phyloP scores from a whole-genome alignment of 2,329 filamentous ascomycete genomes.

The Claviceps maximensis region DNA sequence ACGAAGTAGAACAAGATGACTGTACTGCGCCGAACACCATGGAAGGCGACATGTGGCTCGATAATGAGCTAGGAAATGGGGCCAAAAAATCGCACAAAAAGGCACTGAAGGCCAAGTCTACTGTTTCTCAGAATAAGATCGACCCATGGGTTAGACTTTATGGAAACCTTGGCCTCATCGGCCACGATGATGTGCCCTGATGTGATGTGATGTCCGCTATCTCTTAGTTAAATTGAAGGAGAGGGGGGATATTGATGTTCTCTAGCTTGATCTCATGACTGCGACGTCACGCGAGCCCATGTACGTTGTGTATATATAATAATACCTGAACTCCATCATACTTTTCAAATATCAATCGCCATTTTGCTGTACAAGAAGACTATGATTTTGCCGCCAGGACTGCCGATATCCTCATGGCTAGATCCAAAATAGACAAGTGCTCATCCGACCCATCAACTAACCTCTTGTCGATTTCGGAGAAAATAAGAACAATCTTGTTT shows the following conservation, averaged over 20 bases:
- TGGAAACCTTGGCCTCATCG: constrained; percentile 40
- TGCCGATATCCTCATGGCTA: constrained; percentile 67
- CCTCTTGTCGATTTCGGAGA: constrained; percentile 90
- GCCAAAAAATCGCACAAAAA: constrained; percentile 1
- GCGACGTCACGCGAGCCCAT: not conserved
- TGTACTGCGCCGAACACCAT: constrained; percentile 11
- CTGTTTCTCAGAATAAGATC: constrained; percentile 2
- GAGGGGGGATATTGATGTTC: not conserved
- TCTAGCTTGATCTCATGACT: not conserved
- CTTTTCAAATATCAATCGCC: not conserved
- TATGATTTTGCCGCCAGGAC: constrained; percentile 42
- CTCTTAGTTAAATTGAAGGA: not conserved
- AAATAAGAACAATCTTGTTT: constrained; percentile 75
- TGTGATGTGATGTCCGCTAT: no score
- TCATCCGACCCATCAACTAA: constrained; percentile 92
- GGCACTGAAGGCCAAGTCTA: constrained; percentile 10
- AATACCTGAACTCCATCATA: not conserved
- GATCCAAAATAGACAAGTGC: constrained; percentile 78
- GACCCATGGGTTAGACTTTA: constrained; percentile 40
- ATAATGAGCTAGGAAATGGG: constrained; percentile 9
- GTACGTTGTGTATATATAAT: not conserved
- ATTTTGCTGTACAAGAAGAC: not conserved
- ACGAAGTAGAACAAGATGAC: constrained; percentile 12
- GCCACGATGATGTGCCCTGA: constrained; percentile 18
- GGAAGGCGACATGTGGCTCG: constrained; percentile 24